These are phyloP conservation scores for Sporothrix variecibatus DNA, from an alignment of 2,329 filamentous ascomycete species.

Conservation along the genomic window DNA sequence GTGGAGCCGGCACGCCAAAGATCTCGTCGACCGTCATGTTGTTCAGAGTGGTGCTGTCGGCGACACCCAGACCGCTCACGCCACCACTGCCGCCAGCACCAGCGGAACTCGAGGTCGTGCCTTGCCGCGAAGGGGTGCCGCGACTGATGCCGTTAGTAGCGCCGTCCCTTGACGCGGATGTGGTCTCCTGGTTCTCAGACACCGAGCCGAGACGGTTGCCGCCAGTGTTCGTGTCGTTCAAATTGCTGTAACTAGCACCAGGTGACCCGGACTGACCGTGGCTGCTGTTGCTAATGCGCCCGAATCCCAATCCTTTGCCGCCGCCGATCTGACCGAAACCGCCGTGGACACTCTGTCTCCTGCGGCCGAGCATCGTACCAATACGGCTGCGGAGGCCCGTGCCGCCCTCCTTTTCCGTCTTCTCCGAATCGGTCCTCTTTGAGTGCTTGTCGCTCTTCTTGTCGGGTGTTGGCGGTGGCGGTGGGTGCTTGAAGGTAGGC, in stretches of 20 bases:
- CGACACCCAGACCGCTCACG: constrained; percentile 27
- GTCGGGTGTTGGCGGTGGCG: not conserved
- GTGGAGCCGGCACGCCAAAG: constrained; percentile 54
- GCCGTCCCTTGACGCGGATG: constrained; percentile 42
- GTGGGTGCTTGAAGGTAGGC: not conserved
- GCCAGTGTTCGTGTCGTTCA: constrained; percentile 47
- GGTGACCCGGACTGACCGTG: constrained; percentile 62
- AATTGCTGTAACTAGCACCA: constrained; percentile 59
- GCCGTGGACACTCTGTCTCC: constrained; percentile 67
- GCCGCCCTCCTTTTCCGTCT: constrained; percentile 37
- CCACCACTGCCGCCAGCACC: not conserved
- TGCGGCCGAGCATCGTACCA: constrained; percentile 68
- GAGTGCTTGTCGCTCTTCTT: not conserved
- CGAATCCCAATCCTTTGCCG: constrained; percentile 57
- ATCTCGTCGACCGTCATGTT: constrained; percentile 48
- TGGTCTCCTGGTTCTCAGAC: constrained; percentile 54
- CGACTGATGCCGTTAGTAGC: constrained; percentile 48
- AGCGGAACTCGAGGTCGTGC: not conserved
- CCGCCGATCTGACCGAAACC: constrained; percentile 58
- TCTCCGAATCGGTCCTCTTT: not conserved
- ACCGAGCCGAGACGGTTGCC: constrained; percentile 58
- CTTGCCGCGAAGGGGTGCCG: constrained; percentile 24
- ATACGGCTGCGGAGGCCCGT: constrained; percentile 57
- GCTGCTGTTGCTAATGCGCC: constrained; percentile 62
- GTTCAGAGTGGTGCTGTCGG: constrained; percentile 44